A percentile compares a stretch with the other conserved stretches of the same genome.
Conservation (phyloP, 106 monocot genomes). For the Chionographis japonica region DNA sequence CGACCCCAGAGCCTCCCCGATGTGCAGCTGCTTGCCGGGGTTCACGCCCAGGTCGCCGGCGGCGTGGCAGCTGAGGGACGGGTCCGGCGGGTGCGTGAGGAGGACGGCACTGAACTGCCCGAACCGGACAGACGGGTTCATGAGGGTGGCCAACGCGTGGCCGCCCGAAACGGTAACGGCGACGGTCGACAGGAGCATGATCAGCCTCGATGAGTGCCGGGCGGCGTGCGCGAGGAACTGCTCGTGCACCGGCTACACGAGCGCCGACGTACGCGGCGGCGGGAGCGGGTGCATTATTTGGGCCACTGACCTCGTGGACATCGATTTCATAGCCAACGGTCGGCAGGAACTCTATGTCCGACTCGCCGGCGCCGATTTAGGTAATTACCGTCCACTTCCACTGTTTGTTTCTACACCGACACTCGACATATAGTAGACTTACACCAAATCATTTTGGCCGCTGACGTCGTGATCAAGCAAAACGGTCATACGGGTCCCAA, state of each 20-base stretch:
- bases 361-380: neutral
- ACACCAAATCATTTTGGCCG: no score
- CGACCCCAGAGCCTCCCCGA: slow-evolving; percentile 11
- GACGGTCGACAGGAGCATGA: slow-evolving; percentile 1
- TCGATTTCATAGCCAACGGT: neutral
- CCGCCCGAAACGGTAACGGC: slow-evolving; percentile 23
- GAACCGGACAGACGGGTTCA: slow-evolving; percentile 31
- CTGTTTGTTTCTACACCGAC: no score
- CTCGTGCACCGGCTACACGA: slow-evolving; percentile 12
- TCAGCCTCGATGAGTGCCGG: slow-evolving; percentile 6
- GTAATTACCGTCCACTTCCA: neutral
- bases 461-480: no score
- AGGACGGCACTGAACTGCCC: slow-evolving; percentile 31
- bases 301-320: neutral
- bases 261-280: neutral
- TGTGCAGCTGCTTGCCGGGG: slow-evolving; percentile 45
- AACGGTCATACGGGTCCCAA: no score
- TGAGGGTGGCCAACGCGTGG: slow-evolving; percentile 10
- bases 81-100: slow-evolving; percentile 31
- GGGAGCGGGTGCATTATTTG: neutral
- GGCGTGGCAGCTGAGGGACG: slow-evolving; percentile 28
- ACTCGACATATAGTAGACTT: no score
- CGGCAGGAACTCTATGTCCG: slow-evolving; percentile 2
- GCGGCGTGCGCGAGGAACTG: slow-evolving; percentile 8
- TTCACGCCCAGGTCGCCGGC: slow-evolving; percentile 27